Evolutionary conservation across 495 filamentous ascomycete species (phyloP), one percentile per base, ranked within the genome.

Genomic region (Penicillium bialowiezense): DNA sequence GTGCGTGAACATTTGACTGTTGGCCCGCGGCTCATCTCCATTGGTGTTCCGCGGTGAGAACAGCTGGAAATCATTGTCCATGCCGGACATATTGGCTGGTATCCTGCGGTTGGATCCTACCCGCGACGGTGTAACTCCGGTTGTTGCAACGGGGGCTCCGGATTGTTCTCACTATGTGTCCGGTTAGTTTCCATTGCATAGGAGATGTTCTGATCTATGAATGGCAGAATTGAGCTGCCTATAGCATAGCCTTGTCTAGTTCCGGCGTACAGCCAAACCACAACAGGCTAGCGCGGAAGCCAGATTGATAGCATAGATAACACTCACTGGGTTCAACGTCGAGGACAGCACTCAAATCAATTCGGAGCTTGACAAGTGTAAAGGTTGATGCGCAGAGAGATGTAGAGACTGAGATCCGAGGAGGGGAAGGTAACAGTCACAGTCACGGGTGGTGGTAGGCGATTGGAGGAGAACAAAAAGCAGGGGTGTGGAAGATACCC

Each of bases 11-110:
- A 48, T 52, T 4, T 49, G 41, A 18, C 54, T 17, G 38, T 48
- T 59, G 23, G 48, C 48, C 12, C 50, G 55, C 3, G 63, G 48
- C 10, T 63, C 55, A 35, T 63, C 62, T 35, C 60, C 58, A 8
- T 53, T 54, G 1, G 59, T 56, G 14, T 60, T 48, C 0, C 54
- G 48, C 21, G 70, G 64, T 45, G 70, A 70, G 52, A 71, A 73
- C 18, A 73, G 63, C 51, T 71, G 67, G 44, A 73, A 73, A 39
- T 73, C 70, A 37, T 42, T 62, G 37, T 68, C 68, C 65, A 73
- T 71, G 39, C 42, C 53, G 26, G 58, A 61, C 62, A 67, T 64
- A 10, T 36, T 58, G 54, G 39, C 41, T 24, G 31, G 40, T 48
- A 55, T 51, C 53, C 48, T 42, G 39, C 31, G 53, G 31, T 38